phyloP scores from a whole-genome alignment of 495 filamentous ascomycete genomes.

The Aeminium ludgeri region DNA sequence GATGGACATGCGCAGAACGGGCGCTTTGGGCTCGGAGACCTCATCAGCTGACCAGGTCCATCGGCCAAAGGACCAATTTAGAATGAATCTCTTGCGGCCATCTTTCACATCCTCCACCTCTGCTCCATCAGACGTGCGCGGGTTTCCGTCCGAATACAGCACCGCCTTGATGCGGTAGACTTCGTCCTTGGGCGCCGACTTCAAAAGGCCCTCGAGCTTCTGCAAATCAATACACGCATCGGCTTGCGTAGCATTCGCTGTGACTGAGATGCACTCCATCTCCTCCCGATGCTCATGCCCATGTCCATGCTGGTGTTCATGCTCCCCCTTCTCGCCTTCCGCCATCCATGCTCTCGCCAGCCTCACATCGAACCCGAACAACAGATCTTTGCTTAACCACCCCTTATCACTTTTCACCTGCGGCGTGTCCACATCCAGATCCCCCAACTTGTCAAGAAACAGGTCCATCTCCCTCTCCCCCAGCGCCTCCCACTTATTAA shows the following conservation, averaged over 20 bases:
- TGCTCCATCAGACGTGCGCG: constrained; percentile 41
- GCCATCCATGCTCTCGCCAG: constrained; percentile 41
- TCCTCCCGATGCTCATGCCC: constrained; percentile 50
- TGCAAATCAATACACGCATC: constrained; percentile 39
- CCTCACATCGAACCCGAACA: constrained; percentile 77
- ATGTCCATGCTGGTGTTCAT: constrained; percentile 32
- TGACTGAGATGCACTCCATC: constrained; percentile 41
- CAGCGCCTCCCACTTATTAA: constrained; percentile 86
- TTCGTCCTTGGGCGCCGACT: constrained; percentile 66
- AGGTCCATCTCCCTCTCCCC: constrained; percentile 61
- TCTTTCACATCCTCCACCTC: constrained; percentile 5
- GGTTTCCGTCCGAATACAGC: constrained; percentile 38
- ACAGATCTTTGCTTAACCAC: constrained; percentile 51
- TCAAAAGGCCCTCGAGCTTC: constrained; percentile 50
- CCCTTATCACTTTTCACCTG: constrained; percentile 69
- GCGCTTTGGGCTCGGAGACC: constrained; percentile 21
- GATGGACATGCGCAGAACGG: constrained; percentile 59
- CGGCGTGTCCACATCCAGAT: constrained; percentile 65
- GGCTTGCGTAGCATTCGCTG: constrained; percentile 31
- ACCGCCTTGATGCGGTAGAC: constrained; percentile 92
- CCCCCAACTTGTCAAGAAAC: constrained; percentile 66
- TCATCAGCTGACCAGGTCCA: constrained; percentile 64
- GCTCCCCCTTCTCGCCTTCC: constrained; percentile 17
- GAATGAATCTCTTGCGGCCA: constrained; percentile 43
- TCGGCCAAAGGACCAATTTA: constrained; percentile 95